These are phyloP conservation scores for Diophrys appendiculata DNA, from an alignment of 73 alveolate species.

Conservation along the genomic window DNA sequence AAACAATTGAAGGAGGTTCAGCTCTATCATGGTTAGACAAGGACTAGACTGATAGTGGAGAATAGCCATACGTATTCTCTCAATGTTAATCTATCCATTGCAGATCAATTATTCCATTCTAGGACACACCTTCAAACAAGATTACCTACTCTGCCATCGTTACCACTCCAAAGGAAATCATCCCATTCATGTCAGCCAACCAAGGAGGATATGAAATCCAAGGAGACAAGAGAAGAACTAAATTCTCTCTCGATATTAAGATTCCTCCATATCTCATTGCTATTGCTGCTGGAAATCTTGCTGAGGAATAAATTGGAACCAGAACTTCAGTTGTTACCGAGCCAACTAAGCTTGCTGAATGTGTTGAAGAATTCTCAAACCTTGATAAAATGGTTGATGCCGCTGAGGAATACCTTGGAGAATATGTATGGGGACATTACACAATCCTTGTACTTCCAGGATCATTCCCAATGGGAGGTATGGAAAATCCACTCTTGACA, in stretches of 20 bases:
- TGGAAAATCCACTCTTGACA: constrained; percentile 99
- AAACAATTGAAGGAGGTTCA: constrained; percentile 60
- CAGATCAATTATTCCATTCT: constrained; percentile 93
- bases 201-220: not conserved
- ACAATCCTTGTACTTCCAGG: constrained; percentile 95
- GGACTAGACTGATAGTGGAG: constrained; percentile 86
- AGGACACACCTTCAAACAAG: constrained; percentile 97
- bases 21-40: constrained; percentile 70
- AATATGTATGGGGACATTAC: constrained; percentile 96
- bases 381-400: constrained; percentile 69
- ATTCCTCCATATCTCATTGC: constrained; percentile 92
- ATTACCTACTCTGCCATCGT: constrained; percentile 71
- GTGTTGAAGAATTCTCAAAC: constrained; percentile 81
- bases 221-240: constrained; percentile 34
- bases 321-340: constrained; percentile 86
- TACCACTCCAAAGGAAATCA: constrained; percentile 30
- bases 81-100: constrained; percentile 94
- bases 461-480: constrained; percentile 91
- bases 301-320: constrained; percentile 56
- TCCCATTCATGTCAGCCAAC: constrained; percentile 55
- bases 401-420: constrained; percentile 83
- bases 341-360: constrained; percentile 64
- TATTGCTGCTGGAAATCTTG: constrained; percentile 88
- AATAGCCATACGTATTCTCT: constrained; percentile 88
- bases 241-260: constrained; percentile 60